Percentiles rank a stretch among this genome's conserved stretches.
Evolutionary conservation across 257 asterid species (phyloP).

Genomic region (Knoxia roxburghii): DNA sequence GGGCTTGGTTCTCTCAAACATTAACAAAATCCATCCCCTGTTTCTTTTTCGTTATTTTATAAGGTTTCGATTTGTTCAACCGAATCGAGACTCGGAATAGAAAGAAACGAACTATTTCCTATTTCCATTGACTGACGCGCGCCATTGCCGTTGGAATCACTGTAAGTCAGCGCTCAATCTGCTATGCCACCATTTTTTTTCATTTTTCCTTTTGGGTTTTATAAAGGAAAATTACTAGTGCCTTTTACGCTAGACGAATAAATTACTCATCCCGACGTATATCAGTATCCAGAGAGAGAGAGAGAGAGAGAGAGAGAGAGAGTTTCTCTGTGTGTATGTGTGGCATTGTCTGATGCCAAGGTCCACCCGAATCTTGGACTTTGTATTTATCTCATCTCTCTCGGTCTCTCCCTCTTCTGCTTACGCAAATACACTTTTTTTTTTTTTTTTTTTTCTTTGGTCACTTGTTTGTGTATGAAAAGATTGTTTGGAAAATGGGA

Average conservation of each 20-base stretch:
- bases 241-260: constrained; percentile 3
- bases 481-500: neutral
- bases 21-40: neutral
- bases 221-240: too few relatives aligned
- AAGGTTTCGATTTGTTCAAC: constrained; percentile 14
- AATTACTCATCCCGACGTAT: neutral
- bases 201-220: neutral
- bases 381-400: neutral
- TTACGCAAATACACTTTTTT: neutral
- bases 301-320: neutral
- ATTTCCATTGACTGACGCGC: constrained; percentile 23
- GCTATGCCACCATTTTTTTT: constrained; percentile 23
- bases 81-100: constrained; percentile 12
- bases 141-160: constrained; percentile 36
- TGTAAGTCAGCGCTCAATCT: constrained; percentile 53
- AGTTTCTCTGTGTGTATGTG: neutral
- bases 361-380: constrained; percentile 11
- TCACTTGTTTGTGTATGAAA: too few relatives aligned
- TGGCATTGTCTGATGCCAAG: neutral
- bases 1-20: constrained; percentile 6
- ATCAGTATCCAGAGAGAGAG: neutral
- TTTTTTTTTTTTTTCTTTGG: neutral
- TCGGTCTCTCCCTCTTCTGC: neutral
- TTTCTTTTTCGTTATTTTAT: neutral
- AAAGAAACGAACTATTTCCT: neutral